phyloP scores from a whole-genome alignment of 768 basidiomycete genomes.

The Boletus rubescentipes region DNA sequence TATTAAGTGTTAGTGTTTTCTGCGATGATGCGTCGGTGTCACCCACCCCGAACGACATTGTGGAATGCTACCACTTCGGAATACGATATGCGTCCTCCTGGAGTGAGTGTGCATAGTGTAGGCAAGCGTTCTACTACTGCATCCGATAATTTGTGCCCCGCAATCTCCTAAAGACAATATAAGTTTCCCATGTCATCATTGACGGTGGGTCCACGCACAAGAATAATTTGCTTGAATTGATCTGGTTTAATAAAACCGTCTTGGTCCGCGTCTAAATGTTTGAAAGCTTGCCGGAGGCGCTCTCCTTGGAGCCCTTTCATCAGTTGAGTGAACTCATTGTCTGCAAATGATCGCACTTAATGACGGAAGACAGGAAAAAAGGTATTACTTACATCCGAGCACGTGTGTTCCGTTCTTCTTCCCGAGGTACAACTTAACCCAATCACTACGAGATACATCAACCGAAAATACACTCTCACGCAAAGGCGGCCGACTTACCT shows the following conservation, averaged over 20 bases:
- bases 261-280: constrained; percentile 82
- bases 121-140: constrained; percentile 90
- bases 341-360: constrained; percentile 37
- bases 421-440: constrained; percentile 95
- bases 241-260: constrained; percentile 94
- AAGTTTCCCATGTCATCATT: neutral
- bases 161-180: constrained; percentile 67
- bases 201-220: constrained; percentile 50
- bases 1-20: constrained; percentile 3
- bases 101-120: constrained; percentile 85
- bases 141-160: constrained; percentile 96
- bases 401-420: constrained; percentile 90
- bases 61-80: constrained; percentile 97
- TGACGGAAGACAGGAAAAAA: neutral
- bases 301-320: constrained; percentile 99
- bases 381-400: constrained; percentile 71
- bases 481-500: constrained; percentile 47
- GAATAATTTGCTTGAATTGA: constrained; percentile 92
- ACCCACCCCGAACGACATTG: constrained; percentile 87
- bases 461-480: neutral
- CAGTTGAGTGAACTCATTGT: constrained; percentile 96
- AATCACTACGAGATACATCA: constrained; percentile 56
- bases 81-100: constrained; percentile 89
- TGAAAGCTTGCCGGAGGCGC: constrained; percentile 94
- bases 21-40: neutral